A percentile compares a stretch with the other conserved stretches of the same genome.
Evolutionary conservation across 768 basidiomycete species (phyloP).

Genomic region (Leccinum subtestaceum): DNA sequence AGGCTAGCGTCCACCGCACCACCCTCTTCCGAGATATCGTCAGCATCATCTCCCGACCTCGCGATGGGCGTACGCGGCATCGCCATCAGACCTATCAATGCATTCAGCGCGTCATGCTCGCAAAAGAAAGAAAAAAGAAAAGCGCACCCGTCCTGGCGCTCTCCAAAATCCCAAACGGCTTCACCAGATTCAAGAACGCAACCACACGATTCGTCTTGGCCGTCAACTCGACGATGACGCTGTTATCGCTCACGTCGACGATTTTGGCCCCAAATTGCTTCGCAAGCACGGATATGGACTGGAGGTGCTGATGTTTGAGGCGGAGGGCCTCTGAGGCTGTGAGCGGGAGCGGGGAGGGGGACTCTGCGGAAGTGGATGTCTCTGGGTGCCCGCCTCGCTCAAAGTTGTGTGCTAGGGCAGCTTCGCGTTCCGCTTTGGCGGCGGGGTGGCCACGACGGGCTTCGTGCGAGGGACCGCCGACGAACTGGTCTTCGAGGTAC

Average conservation of each 20-base stretch:
- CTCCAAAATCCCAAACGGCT: constrained; percentile 95
- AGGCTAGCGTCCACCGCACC: constrained; percentile 84
- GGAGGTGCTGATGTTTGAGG: constrained; percentile 84
- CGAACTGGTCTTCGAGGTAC: constrained; percentile 89
- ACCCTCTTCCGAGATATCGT: constrained; percentile 46
- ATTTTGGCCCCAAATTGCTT: constrained; percentile 89
- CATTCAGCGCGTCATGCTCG: background rate
- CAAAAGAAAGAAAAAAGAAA: background rate
- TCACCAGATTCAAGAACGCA: constrained; percentile 86
- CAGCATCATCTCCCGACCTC: constrained; percentile 55
- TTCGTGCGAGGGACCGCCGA: constrained; percentile 81
- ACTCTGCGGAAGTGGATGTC: constrained; percentile 3
- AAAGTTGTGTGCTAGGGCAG: constrained; percentile 71
- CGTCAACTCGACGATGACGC: constrained; percentile 91
- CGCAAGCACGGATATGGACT: constrained; percentile 81
- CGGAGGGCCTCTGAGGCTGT: constrained; percentile 86
- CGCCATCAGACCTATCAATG: constrained; percentile 80
- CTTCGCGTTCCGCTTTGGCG: constrained; percentile 66
- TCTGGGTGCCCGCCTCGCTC: constrained; percentile 55
- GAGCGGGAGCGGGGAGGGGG: constrained; percentile 41
- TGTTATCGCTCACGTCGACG: constrained; percentile 93
- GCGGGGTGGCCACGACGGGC: constrained; percentile 43
- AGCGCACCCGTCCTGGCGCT: constrained; percentile 85
- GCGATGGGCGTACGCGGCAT: constrained; percentile 95
- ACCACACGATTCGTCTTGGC: constrained; percentile 91